A percentile compares a stretch with the other conserved stretches of the same genome.
Evolutionary conservation across 2,329 filamentous ascomycete genomes (phyloP).

Genomic region (Aureobasidium sp.): DNA sequence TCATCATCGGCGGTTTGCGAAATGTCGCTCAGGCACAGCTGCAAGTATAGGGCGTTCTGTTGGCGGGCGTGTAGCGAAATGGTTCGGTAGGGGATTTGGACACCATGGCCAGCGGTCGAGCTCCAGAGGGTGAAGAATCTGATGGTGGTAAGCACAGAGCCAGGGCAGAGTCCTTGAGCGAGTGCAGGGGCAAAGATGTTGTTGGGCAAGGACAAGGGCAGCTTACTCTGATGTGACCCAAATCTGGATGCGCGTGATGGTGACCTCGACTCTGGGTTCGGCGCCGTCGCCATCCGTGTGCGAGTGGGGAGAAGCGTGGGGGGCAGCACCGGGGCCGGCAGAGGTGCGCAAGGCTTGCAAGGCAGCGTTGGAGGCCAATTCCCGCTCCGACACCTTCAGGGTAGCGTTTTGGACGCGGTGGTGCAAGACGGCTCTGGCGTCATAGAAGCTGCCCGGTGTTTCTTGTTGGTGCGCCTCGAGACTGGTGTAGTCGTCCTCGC

Average conservation of each 20-base stretch:
- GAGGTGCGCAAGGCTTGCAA: conserved; percentile 40
- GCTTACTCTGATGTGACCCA: conserved; percentile 40
- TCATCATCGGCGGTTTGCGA: conserved; percentile 52
- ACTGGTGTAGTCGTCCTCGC: conserved; percentile 50
- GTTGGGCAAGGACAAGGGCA: neutral
- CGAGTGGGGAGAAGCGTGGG: conserved; percentile 20
- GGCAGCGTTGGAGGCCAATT: conserved; percentile 41
- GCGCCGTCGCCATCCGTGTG: conserved; percentile 17
- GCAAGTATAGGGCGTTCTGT: conserved; percentile 54
- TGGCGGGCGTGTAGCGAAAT: conserved; percentile 70
- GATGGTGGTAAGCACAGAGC: neutral
- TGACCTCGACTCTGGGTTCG: conserved; percentile 18
- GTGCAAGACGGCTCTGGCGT: conserved; percentile 62
- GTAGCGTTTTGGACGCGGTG: conserved; percentile 49
- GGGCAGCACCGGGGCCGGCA: conserved; percentile 19
- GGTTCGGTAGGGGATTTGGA: conserved; percentile 63
- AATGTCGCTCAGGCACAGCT: conserved; percentile 54
- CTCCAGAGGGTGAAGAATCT: conserved; percentile 58
- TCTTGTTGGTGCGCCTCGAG: conserved; percentile 62
- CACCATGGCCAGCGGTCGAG: conserved; percentile 45
- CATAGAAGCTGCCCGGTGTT: conserved; percentile 64
- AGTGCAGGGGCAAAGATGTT: too few relatives aligned
- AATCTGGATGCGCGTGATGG: conserved; percentile 34
- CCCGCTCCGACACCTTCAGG: conserved; percentile 48
- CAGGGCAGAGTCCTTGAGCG: neutral